These are phyloP conservation scores for Dryas octopetala DNA, from an alignment of 306 rosid genomes.

Conservation along the genomic window DNA sequence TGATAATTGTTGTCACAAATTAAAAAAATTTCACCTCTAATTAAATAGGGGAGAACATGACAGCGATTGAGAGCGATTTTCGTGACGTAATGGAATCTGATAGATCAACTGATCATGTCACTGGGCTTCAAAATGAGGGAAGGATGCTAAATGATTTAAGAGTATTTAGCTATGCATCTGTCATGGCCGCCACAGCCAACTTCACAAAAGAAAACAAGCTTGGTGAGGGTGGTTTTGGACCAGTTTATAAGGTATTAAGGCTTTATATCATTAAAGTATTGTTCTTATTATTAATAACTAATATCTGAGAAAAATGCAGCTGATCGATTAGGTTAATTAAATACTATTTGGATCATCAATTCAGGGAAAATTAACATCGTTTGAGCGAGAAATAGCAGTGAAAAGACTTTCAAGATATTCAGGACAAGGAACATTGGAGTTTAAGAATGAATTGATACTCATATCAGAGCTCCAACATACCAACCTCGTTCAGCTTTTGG, in stretches of 20 bases:
- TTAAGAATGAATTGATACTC: neutral
- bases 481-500: slow-evolving; percentile 6
- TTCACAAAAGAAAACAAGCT: slow-evolving; percentile 7
- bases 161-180: slow-evolving; percentile 11
- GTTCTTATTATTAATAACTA: no score
- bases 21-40: no score
- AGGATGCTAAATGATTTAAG: slow-evolving; percentile 4
- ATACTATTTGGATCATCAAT: neutral
- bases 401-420: slow-evolving; percentile 33
- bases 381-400: slow-evolving; percentile 25
- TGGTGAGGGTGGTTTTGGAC: slow-evolving; percentile 13
- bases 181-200: slow-evolving; percentile 6
- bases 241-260: slow-evolving; percentile 16
- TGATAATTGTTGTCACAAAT: neutral
- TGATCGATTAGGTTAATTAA: neutral
- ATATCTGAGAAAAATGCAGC: no score
- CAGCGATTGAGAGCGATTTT: neutral
- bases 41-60: neutral
- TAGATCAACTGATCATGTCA: neutral
- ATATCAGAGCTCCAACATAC: slow-evolving; percentile 16
- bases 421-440: neutral
- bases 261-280: no score
- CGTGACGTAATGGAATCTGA: neutral
- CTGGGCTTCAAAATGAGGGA: neutral
- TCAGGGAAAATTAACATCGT: slow-evolving; percentile 27